These are phyloP conservation scores for Haplographium delicatum DNA, from an alignment of 495 filamentous ascomycete species.

Conservation along the genomic window DNA sequence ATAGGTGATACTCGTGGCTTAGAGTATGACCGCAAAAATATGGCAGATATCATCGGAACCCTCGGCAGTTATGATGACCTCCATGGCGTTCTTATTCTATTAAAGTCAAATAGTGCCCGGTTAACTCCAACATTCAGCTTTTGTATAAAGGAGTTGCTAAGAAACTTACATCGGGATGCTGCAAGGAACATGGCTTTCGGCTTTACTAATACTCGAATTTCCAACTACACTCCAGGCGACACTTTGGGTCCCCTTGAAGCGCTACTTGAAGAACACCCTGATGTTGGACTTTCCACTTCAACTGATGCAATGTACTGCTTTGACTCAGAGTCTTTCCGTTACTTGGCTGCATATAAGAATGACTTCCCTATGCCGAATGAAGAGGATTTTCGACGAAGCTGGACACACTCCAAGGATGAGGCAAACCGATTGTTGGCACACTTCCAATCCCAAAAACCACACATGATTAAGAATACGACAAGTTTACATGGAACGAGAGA, in stretches of 20 bases:
- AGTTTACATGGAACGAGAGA: conserved; percentile 35
- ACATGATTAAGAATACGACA: conserved; percentile 32
- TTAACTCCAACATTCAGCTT: conserved; percentile 34
- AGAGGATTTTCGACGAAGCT: conserved; percentile 32
- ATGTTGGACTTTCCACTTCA: conserved; percentile 23
- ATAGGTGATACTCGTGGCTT: conserved; percentile 39
- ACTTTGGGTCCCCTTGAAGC: conserved; percentile 31
- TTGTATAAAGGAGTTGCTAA: conserved; percentile 40
- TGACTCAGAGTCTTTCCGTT: conserved; percentile 43
- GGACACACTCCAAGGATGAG: conserved; percentile 33
- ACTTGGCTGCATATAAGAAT: conserved; percentile 34
- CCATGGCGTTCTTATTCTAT: conserved; percentile 41
- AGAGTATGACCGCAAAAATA: conserved; percentile 35
- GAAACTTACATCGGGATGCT: conserved; percentile 33
- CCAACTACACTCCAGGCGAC: conserved; percentile 39
- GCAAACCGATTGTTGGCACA: conserved; percentile 28
- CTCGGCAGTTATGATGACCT: conserved; percentile 32
- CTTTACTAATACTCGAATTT: conserved; percentile 38
- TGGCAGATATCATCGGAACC: conserved; percentile 33
- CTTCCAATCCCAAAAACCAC: conserved; percentile 26
- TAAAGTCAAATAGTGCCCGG: conserved; percentile 39
- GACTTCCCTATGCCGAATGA: conserved; percentile 27
- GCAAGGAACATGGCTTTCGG: conserved; percentile 39
- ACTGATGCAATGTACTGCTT: conserved; percentile 36
- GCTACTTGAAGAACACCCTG: conserved; percentile 25